Evolutionary conservation across 2,329 filamentous ascomycete species (phyloP), one percentile per base, ranked within the genome.

Genomic region (Curvularia sp.): DNA sequence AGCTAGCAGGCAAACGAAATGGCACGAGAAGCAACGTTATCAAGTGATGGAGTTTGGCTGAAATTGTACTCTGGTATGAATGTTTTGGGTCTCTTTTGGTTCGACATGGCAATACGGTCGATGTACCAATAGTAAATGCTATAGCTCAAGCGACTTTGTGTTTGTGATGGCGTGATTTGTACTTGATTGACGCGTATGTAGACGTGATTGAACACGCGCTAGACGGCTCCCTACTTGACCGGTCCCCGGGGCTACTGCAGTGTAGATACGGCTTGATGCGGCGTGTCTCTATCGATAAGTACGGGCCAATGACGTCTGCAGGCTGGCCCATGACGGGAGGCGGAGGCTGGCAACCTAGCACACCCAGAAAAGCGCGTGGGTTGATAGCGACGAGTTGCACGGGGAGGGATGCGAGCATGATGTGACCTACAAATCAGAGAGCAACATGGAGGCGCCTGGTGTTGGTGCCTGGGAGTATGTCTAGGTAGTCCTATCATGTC

Each of bases 21-120:
- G 52, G 25, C 28, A 25, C 38, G 49, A 53, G 51, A 49, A 59
- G 49, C 47, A 47, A 59, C 42, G 39, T 49, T 46, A 32, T 23
- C 21, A 28, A 15, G 47, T 57, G 49, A 49, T 42, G 58, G 48
- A 55, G 52, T 65, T 62, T 53, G 70, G 66, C 49, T 67, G 62
- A 70, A 60, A 69, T 65, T 70, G 63, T 55, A 63, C 49, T 51
- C 61, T 45, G 56, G 55, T 54, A 58, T 51, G 60, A 61, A 62
- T 59, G 52, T 47, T 30, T 61, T 52, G 49, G 41, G 51, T 49
- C 54, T 52, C 51, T 43, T 43, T 55, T 23, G 46, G 48, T 59
- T 57, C 21, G 23, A 36, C 57, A 55, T 59, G 49, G 60, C 38
- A 58, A 41, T 53, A 41, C 41, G 42, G 57, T 28, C 32, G 8